Evolutionary conservation across 305 asterid genomes (phyloP), one percentile per base, ranked within the genome.

Genomic region (Fraxinus dipetala): DNA sequence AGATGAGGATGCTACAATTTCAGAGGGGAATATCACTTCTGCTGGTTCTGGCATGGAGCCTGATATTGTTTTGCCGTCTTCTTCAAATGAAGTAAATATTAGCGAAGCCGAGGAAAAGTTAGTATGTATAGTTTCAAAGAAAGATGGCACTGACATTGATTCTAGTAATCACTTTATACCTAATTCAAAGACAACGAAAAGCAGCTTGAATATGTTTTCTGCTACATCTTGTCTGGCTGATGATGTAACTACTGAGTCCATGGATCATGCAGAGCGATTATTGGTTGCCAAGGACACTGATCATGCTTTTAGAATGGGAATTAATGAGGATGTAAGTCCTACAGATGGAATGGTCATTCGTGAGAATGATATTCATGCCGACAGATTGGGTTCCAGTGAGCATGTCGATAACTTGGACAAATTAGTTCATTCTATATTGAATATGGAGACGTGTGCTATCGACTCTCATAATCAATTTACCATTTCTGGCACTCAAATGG

Each of bases 121-220:
- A 35, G 79, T 75, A 73, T 38, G 54, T 81, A 76, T 48, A 30
- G 82, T 45, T 82, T 85, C 86, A 32, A 78, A 81, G 81, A 28
- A 78, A 70, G 88, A 82, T 86, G 89, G 83, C 31, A 61, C 36
- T 65, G 76, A n/a, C 45, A 16, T 74, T 77, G 84, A 51, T 69
- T 38, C 81, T 35, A 32, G 34, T 40, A 79, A 75, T 45, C 85
- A 79, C 35, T 80, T 79, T 74, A 76, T 31, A 72, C 83, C 83
- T 59, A 65, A 61, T 40, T 81, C 75, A 78, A 87, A 86, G 78
- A 78, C 84, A 75, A 78, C 85, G 84, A 77, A 83, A 43, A 78
- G 11, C 81, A 78, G 82, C 83, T 82, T 84, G 78, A 84, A 87
- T 77, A 72, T 78, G 82, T 35, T 77, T 51, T 74, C 88, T 54